phyloP scores from a whole-genome alignment of 2,329 filamentous ascomycete species.

The Exophiala dermatitidis region DNA sequence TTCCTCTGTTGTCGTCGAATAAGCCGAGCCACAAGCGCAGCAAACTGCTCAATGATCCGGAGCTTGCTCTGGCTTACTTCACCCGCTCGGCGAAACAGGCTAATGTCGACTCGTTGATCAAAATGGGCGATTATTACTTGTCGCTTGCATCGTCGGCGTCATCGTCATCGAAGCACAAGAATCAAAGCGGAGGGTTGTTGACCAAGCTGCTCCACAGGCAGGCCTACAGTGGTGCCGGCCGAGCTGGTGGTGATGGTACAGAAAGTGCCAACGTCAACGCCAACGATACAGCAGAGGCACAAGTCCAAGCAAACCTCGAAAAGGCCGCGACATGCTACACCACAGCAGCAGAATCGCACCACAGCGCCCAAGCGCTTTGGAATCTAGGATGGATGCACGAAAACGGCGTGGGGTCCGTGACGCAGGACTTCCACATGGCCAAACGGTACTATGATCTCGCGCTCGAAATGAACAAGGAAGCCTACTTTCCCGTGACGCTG shows the following conservation, averaged over 20 bases:
- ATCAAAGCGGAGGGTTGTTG: neutral
- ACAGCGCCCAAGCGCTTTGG: conserved; percentile 91
- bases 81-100: conserved; percentile 86
- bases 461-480: conserved; percentile 82
- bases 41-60: conserved; percentile 49
- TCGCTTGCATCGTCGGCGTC: conserved; percentile 29
- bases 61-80: conserved; percentile 82
- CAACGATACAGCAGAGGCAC: neutral
- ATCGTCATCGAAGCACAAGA: neutral
- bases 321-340: conserved; percentile 92
- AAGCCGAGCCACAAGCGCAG: conserved; percentile 37
- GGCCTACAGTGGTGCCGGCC: neutral
- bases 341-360: conserved; percentile 80
- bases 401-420: conserved; percentile 74
- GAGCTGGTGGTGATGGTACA: too few relatives aligned
- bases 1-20: conserved; percentile 45
- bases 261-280: neutral
- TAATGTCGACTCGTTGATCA: conserved; percentile 89
- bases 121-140: conserved; percentile 98
- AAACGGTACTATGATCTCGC: conserved; percentile 95
- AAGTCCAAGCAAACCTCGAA: conserved; percentile 53
- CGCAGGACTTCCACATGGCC: conserved; percentile 93
- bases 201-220: neutral
- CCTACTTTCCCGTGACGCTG: conserved; percentile 85
- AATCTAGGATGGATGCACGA: conserved; percentile 99